Percentiles rank a stretch among this genome's conserved stretches.
Conservation (phyloP, 2,329 filamentous ascomycete genomes). For the Metarhizium brunneum region DNA sequence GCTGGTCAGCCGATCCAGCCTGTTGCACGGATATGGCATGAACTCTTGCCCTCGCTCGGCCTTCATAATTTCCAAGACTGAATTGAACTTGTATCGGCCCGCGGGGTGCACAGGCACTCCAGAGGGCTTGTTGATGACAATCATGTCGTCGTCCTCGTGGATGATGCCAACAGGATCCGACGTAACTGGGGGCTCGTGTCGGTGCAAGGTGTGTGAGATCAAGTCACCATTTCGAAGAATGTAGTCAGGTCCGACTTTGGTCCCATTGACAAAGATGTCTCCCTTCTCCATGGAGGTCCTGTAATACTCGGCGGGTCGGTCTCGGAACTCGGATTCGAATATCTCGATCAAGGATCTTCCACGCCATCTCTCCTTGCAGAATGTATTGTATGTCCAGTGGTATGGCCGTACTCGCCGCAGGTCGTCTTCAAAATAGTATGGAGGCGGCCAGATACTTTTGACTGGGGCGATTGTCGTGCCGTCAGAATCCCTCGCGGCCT, state of each 20-base stretch:
- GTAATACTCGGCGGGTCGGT: constrained; percentile 81
- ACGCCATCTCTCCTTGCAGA: constrained; percentile 89
- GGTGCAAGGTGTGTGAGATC: constrained; percentile 86
- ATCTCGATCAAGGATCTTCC: constrained; percentile 74
- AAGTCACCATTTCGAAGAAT: constrained; percentile 81
- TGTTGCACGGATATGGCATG: constrained; percentile 66
- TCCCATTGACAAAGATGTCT: constrained; percentile 71
- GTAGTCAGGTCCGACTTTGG: constrained; percentile 56
- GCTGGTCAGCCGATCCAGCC: constrained; percentile 88
- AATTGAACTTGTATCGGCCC: constrained; percentile 93
- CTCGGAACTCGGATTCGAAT: constrained; percentile 85
- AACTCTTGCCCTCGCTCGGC: constrained; percentile 54
- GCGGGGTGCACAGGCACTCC: constrained; percentile 93
- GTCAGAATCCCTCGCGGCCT: neutral
- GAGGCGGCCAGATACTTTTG: constrained; percentile 38
- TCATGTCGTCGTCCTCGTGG: constrained; percentile 85
- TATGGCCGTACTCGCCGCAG: constrained; percentile 80
- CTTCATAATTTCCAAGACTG: constrained; percentile 86
- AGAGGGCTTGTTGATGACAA: constrained; percentile 94
- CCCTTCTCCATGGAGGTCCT: constrained; percentile 73
- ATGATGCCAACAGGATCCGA: constrained; percentile 71
- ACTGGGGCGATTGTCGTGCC: constrained; percentile 1
- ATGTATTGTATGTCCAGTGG: constrained; percentile 89
- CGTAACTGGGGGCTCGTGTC: constrained; percentile 90
- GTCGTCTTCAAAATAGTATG: constrained; percentile 77